Evolutionary conservation across 2,329 filamentous ascomycete genomes (phyloP), one percentile per base, ranked within the genome.

Genomic region (Stachybotrys chlorohalonatus): DNA sequence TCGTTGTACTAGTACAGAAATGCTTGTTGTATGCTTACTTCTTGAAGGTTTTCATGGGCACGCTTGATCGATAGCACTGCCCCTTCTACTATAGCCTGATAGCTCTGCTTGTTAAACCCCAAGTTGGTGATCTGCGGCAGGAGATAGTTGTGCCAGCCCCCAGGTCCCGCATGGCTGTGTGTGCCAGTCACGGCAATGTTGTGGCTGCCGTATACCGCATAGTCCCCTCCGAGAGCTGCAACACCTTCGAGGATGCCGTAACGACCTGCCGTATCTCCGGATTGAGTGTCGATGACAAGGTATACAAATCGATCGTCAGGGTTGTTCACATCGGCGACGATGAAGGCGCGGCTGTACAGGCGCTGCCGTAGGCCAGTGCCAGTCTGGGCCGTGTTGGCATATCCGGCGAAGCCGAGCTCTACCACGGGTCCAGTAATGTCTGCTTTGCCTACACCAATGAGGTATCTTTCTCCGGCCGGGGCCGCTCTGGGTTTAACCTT

Each of bases 101-200:
- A 95, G 63, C 89, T 95, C 69, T 95, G 89, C 64, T 85, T 84
- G 70, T 90, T 81, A 63, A 96, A 96, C 0, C 93, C 93, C 56
- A 87, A 80, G 64, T 85, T 92, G 0, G 93, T 94, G 59, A 97
- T 87, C 66, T 96, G 92, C 7, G 92, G 93, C 6, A 96, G 77
- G 9, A 97, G 79, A 66, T 96, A 97, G 71, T 97, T 97, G 67
- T 95, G 78, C 90, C 91, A 97, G 6, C 88, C 93, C 2, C 89
- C 93, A 0, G 93, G 92, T 0, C 92, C 93, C 30, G 91, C 86
- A 72, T 97, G 93, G 31, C 89, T 94, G 69, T 97, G 93, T 0
- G 93, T 97, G 53, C 92, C 93, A 0, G 90, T 95, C 24, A 97
- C 81, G 39, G 93, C 93, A 42, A 96, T 73, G 65, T 96, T 97